Evolutionary conservation across 2,329 filamentous ascomycete species (phyloP).

Genomic region (Tolypocladium tundrense): DNA sequence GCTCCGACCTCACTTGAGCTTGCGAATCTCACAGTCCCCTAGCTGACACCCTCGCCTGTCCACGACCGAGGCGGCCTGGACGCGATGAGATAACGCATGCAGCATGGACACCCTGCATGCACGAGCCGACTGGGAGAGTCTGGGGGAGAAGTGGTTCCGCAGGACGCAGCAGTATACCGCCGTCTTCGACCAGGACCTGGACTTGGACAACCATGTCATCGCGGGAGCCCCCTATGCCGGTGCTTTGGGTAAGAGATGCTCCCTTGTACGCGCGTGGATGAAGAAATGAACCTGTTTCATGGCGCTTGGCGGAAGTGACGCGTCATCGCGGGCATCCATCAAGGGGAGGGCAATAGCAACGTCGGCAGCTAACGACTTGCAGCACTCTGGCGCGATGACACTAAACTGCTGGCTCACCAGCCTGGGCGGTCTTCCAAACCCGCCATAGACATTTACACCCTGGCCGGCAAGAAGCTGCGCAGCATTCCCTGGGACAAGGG

Average conservation of each 20-base stretch:
- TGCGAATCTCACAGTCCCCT: not conserved
- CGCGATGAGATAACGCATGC: slow-evolving; percentile 20
- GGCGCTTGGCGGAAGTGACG: no score
- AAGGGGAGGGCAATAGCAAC: not conserved
- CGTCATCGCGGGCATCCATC: not conserved
- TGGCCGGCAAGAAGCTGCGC: slow-evolving; percentile 77
- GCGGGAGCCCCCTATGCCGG: slow-evolving; percentile 88
- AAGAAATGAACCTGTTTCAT: no score
- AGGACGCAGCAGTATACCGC: slow-evolving; percentile 89
- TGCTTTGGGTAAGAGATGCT: slow-evolving; percentile 61
- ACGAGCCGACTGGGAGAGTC: slow-evolving; percentile 86
- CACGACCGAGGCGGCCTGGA: not conserved
- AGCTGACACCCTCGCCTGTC: not conserved
- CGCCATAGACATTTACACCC: slow-evolving; percentile 89
- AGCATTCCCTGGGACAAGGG: slow-evolving; percentile 88
- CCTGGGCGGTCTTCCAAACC: slow-evolving; percentile 63
- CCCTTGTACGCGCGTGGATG: not conserved
- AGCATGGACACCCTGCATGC: slow-evolving; percentile 51
- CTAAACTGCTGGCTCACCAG: slow-evolving; percentile 70
- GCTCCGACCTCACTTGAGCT: not conserved
- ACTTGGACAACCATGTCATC: slow-evolving; percentile 90
- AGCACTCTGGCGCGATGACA: slow-evolving; percentile 85
- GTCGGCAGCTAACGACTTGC: slow-evolving; percentile 4
- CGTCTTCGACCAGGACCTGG: slow-evolving; percentile 85
- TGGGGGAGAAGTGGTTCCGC: slow-evolving; percentile 90